phyloP scores from a whole-genome alignment of 2,329 filamentous ascomycete species.

The Microcyclosporella mali region DNA sequence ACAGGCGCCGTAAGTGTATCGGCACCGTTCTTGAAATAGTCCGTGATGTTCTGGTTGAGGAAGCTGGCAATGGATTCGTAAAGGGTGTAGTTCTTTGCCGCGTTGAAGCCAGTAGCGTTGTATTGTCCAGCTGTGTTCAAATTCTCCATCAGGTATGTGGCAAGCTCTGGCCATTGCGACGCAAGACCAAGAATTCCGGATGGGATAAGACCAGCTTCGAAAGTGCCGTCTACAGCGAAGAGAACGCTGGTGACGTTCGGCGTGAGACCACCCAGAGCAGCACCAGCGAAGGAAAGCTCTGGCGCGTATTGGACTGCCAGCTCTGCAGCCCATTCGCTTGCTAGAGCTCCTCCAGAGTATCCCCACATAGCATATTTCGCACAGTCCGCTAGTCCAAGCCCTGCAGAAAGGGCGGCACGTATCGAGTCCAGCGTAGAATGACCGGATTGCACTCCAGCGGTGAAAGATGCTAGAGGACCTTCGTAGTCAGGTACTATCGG shows the following conservation, averaged over 20 bases:
- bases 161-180: conserved; percentile 20
- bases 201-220: conserved; percentile 21
- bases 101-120: conserved; percentile 1
- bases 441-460: conserved; percentile 20
- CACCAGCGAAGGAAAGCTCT: conserved; percentile 25
- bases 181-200: conserved; percentile 20
- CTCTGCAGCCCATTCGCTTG: conserved; percentile 39
- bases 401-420: conserved; percentile 21
- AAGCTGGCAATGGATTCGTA: neutral
- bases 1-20: conserved; percentile 31
- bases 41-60: conserved; percentile 30
- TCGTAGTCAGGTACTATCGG: conserved; percentile 21
- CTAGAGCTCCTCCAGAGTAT: conserved; percentile 50
- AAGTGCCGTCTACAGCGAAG: conserved; percentile 14
- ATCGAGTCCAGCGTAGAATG: conserved; percentile 26
- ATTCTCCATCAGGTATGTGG: neutral
- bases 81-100: conserved; percentile 1
- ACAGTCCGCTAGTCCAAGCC: conserved; percentile 31
- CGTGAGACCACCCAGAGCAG: conserved; percentile 29
- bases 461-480: conserved; percentile 24
- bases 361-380: conserved; percentile 35
- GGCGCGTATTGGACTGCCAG: conserved; percentile 25
- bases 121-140: neutral
- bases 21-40: conserved; percentile 35
- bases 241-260: conserved; percentile 25